Percentiles rank a stretch among this genome's conserved stretches.
These are phyloP conservation scores for Saksenaea vasiformis DNA, from an alignment of 371 early-diverging fungal species.

Conservation along the genomic window DNA sequence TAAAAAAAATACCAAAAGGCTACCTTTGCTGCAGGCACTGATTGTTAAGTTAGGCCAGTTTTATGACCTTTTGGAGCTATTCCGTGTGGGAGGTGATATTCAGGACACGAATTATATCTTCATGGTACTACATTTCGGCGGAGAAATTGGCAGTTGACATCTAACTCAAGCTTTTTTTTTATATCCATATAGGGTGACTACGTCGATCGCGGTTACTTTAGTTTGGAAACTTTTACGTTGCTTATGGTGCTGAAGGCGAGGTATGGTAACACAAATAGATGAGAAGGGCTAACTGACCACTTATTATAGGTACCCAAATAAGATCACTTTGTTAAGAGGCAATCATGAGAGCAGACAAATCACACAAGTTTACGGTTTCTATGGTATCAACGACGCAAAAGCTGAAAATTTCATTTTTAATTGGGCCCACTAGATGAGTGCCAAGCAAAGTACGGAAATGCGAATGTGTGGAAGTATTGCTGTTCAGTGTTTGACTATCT, in stretches of 20 bases:
- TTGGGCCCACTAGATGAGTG: slow-evolving; percentile 86
- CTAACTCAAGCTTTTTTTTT: not conserved
- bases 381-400: slow-evolving; percentile 45
- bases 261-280: slow-evolving; percentile 34
- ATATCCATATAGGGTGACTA: slow-evolving; percentile 85
- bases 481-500: slow-evolving; percentile 99
- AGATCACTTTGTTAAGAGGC: slow-evolving; percentile 98
- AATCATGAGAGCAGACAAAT: slow-evolving; percentile 99
- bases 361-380: slow-evolving; percentile 99
- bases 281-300: not conserved
- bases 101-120: slow-evolving; percentile 99
- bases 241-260: slow-evolving; percentile 97
- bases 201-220: slow-evolving; percentile 99
- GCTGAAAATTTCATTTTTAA: not conserved
- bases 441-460: slow-evolving; percentile 96
- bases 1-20: slow-evolving; percentile 11
- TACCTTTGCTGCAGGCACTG: not conserved
- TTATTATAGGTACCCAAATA: slow-evolving; percentile 67
- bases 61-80: slow-evolving; percentile 98
- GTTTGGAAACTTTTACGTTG: slow-evolving; percentile 98
- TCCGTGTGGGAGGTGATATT: slow-evolving; percentile 97
- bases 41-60: slow-evolving; percentile 77
- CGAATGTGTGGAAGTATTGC: slow-evolving; percentile 98
- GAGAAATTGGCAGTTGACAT: not conserved
- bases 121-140: slow-evolving; percentile 66